Evolutionary conservation across 192 early-diverging fungal genomes (phyloP), one percentile per base, ranked within the genome.

Genomic region (Dissophora ornata): DNA sequence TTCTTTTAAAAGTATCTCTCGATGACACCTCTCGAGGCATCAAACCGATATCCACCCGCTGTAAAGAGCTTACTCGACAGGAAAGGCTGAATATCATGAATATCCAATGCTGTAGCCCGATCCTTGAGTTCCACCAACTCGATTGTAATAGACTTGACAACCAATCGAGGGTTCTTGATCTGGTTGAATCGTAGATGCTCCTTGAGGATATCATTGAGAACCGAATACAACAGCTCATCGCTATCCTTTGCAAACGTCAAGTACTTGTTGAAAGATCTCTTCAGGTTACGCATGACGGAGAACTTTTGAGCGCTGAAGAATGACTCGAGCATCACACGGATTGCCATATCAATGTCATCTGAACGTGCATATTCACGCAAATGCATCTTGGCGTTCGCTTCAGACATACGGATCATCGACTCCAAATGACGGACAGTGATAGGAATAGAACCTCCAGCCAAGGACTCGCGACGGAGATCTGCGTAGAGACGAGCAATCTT

Each of bases 331-430:
- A 91, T 92, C 7, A 96, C 93, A 13, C 91, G 85, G 67, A 97
- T 97, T 0, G 97, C 97, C 58, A 95, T 89, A 62, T 99, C 94
- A 11, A 99, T 84, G 75, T 99, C 97, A 78, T 94, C 94, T 34
- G 91, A 87, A 33, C 91, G 88, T 1, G 97, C 96, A 60, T 91
- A 89, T 69, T 95, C 94, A 33, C 95, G 91, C 61, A 99, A 82
- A 62, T 99, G 97, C 95, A 99, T 97, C 59, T 91, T 91, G 11
- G 97, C 97, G 67, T 97, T 90, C 1, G 94, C 92, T 73, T 95
- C 94, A 9, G 92, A 83, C 83, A 95, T 81, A 13, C 94, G 91
- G 33, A 95, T 86, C 88, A 94, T 95, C 3, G 91, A 90, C 69
- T 95, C 94, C 54, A 94, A 84, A 69, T 95, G 92, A 69, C 94